phyloP scores from a whole-genome alignment of 2,329 filamentous ascomycete genomes.

The Neophaeococcomyces mojaviensis region DNA sequence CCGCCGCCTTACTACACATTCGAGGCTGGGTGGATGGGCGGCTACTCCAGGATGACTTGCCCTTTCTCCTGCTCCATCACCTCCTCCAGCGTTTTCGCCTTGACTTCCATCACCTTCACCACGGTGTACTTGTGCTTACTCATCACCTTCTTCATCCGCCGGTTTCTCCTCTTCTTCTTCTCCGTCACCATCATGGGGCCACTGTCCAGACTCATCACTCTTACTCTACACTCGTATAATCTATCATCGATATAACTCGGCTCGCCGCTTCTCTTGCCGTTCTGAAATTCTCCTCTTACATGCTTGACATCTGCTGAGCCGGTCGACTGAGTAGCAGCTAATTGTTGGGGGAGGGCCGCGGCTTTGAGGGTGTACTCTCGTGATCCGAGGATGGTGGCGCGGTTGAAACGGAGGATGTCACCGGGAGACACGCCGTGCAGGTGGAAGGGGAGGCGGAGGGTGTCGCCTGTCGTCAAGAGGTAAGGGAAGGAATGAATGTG shows the following conservation, averaged over 20 bases:
- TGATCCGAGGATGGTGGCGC: slow-evolving; percentile 72
- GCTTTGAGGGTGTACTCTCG: slow-evolving; percentile 83
- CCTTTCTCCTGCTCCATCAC: slow-evolving; percentile 38
- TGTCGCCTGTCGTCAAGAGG: slow-evolving; percentile 56
- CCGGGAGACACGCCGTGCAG: slow-evolving; percentile 71
- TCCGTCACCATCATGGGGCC: slow-evolving; percentile 54
- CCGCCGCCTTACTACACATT: too few relatives aligned
- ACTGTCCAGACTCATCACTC: slow-evolving; percentile 75
- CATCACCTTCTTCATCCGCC: slow-evolving; percentile 62
- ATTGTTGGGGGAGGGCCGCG: slow-evolving; percentile 37
- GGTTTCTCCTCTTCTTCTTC: slow-evolving; percentile 58
- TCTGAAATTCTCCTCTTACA: slow-evolving; percentile 17
- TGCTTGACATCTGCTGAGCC: slow-evolving; percentile 31
- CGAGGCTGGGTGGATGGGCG: too few relatives aligned
- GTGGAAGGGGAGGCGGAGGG: slow-evolving; percentile 68
- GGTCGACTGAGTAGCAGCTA: too few relatives aligned
- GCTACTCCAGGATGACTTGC: slow-evolving; percentile 25
- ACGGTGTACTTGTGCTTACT: slow-evolving; percentile 92
- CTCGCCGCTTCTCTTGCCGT: slow-evolving; percentile 20
- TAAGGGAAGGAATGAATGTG: slow-evolving; percentile 45
- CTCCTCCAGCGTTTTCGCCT: slow-evolving; percentile 53
- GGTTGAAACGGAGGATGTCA: slow-evolving; percentile 79
- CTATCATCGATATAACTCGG: slow-evolving; percentile 64
- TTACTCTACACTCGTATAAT: slow-evolving; percentile 76
- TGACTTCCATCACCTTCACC: slow-evolving; percentile 73